These are phyloP conservation scores for Akebia trifoliata DNA, from an alignment of 164 flowering plant species.

Conservation along the genomic window DNA sequence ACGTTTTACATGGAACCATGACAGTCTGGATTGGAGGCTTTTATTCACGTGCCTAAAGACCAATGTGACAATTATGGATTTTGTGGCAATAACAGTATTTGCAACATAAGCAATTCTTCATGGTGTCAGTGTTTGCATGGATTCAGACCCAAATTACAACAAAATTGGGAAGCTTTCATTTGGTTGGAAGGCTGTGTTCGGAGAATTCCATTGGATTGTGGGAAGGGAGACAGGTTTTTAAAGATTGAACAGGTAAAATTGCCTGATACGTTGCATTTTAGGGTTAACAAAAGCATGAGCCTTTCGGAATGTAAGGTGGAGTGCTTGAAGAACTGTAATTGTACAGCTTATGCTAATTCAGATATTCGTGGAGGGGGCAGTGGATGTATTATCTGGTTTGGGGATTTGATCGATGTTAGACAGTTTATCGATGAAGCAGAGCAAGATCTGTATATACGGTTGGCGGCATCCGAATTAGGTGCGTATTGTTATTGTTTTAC, in stretches of 20 bases:
- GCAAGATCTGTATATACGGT: constrained; percentile 1
- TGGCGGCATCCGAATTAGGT: constrained; percentile 19
- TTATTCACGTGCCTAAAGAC: no score
- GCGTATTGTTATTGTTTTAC: not conserved
- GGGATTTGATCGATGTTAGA: constrained; percentile 7
- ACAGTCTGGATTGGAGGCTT: constrained; percentile 10
- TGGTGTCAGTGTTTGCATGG: constrained; percentile 37
- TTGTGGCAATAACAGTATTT: constrained; percentile 33
- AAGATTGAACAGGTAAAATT: constrained; percentile 15
- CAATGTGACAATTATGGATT: no score
- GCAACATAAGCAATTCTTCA: constrained; percentile 15
- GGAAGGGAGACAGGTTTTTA: constrained; percentile 24
- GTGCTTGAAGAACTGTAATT: constrained; percentile 22
- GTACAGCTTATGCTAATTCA: constrained; percentile 18
- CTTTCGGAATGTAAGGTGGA: constrained; percentile 10
- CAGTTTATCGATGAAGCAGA: not conserved
- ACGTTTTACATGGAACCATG: constrained; percentile 20
- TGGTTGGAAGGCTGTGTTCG: constrained; percentile 42
- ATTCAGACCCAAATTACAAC: constrained; percentile 29
- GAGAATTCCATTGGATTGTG: constrained; percentile 24
- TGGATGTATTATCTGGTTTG: constrained; percentile 16
- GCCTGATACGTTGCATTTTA: constrained; percentile 9
- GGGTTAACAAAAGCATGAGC: not conserved
- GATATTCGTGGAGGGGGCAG: not conserved
- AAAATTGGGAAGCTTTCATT: constrained; percentile 21